phyloP scores from a whole-genome alignment of 371 early-diverging fungal genomes.

The Capillidium rhysosporum region DNA sequence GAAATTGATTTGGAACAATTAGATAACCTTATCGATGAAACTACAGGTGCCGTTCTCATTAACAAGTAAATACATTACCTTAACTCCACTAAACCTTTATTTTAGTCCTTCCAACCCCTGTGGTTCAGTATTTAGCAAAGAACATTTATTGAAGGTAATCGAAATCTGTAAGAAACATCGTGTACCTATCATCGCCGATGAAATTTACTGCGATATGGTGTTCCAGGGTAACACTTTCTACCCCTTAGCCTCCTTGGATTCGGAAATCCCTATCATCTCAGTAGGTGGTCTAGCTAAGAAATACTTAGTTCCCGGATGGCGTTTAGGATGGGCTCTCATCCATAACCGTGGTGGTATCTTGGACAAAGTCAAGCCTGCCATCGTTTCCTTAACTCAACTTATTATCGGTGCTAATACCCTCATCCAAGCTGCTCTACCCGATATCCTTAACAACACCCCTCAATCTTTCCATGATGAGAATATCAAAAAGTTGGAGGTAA shows the following conservation, averaged over 20 bases:
- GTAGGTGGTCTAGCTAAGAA: slow-evolving; percentile 81
- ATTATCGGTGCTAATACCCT: slow-evolving; percentile 71
- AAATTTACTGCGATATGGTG: slow-evolving; percentile 83
- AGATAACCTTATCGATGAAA: slow-evolving; percentile 56
- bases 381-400: slow-evolving; percentile 46
- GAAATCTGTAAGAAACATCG: slow-evolving; percentile 48
- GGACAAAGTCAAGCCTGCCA: slow-evolving; percentile 21
- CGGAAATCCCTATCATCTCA: slow-evolving; percentile 59
- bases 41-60: slow-evolving; percentile 59
- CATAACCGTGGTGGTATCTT: slow-evolving; percentile 45
- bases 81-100: background rate
- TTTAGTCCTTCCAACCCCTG: slow-evolving; percentile 67
- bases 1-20: slow-evolving; percentile 62
- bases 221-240: slow-evolving; percentile 42
- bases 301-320: slow-evolving; percentile 83
- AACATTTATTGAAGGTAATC: slow-evolving; percentile 50
- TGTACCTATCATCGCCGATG: slow-evolving; percentile 75
- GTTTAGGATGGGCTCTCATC: slow-evolving; percentile 73
- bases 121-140: slow-evolving; percentile 60
- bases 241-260: slow-evolving; percentile 50
- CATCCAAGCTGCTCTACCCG: slow-evolving; percentile 52
- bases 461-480: slow-evolving; percentile 43
- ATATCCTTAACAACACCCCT: slow-evolving; percentile 52
- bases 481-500: slow-evolving; percentile 38
- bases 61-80: slow-evolving; percentile 37